Evolutionary conservation across 2,329 filamentous ascomycete species (phyloP), one percentile per base, ranked within the genome.

Genomic region (Trichophyton rubrum): DNA sequence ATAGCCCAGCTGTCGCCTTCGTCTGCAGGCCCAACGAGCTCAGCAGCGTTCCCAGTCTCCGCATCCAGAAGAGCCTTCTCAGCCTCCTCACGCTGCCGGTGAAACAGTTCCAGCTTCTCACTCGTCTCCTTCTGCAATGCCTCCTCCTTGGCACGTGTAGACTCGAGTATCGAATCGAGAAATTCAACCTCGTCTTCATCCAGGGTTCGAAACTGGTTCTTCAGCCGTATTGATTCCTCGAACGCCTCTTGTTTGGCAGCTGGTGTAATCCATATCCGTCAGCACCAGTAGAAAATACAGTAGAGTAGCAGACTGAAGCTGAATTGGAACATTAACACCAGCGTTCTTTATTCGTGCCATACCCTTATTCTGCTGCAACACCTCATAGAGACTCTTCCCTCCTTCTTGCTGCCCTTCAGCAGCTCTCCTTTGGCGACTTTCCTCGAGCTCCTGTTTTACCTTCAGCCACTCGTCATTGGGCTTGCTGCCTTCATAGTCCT

Each of bases 21-120:
- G 2, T 67, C 69, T 2, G 70, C 59, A 22, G 67, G 69, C 1
- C 65, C 67, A 47, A 43, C 60, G 9, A 56, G 58, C 2, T 64
- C 49, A 9, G 20, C 60, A n/a, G 61, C 59, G 27, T 73, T 68
- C 11, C 65, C 71, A 3, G 70, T 68, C n/a, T 68, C 69, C 22
- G 73, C 70, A 53, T 76, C 75, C 8, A 74, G 61, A 8, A 76
- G 66, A 64, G 71, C 60, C 65, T 78, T 78, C 68, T 85, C 82
- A 0, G 78, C 80, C 63, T 83, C 79, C 64, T 85, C 81, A 62
- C 81, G 82, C 66, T 82, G 80, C 63, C 76, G 77, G 33, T 82
- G 78, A 65, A 86, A 86, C 1, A 75, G 67, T 45, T 84, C 81
- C 9, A 86, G 71, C 66, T 82, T 80, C 64, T 84, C 81, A 3